Evolutionary conservation across 768 basidiomycete genomes (phyloP).

Genomic region (Mycena filopes): DNA sequence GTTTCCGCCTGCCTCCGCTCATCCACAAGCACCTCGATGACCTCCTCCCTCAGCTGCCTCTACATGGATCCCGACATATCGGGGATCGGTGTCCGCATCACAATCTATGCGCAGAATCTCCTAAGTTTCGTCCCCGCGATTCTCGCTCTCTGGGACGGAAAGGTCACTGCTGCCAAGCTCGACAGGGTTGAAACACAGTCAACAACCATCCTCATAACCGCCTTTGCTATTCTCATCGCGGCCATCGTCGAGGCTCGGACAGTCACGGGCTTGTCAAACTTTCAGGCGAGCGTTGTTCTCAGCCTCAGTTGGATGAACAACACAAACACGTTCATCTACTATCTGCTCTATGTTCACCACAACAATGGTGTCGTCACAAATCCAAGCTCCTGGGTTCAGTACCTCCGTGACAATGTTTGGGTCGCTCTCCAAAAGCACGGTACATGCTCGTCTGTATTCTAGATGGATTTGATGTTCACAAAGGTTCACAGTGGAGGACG

Average conservation of each 20-base stretch:
- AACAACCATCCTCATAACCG: slow-evolving; percentile 28
- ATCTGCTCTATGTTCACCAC: slow-evolving; percentile 7
- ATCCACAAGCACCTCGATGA: slow-evolving; percentile 4
- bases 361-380: not conserved
- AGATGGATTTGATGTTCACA: too few species aligned
- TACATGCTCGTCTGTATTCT: not conserved
- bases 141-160: slow-evolving; percentile 11
- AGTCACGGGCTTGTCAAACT: slow-evolving; percentile 1
- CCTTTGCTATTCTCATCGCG: slow-evolving; percentile 30
- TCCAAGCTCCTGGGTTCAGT: not conserved
- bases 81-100: slow-evolving; percentile 11
- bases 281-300: slow-evolving; percentile 1
- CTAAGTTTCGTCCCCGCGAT: slow-evolving; percentile 3
- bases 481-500: not conserved
- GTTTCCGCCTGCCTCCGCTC: not conserved
- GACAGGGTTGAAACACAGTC: not conserved
- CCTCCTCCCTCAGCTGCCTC: not conserved
- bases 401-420: slow-evolving; percentile 26
- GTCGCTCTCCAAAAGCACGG: slow-evolving; percentile 28
- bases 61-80: slow-evolving; percentile 3
- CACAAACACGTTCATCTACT: slow-evolving; percentile 12
- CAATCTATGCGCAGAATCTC: slow-evolving; percentile 27
- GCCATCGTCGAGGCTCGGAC: slow-evolving; percentile 19
- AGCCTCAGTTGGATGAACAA: slow-evolving; percentile 6
- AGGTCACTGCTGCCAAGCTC: slow-evolving; percentile 1